Percentiles rank a stretch among this genome's conserved stretches.
These are phyloP conservation scores for Penicillium sp. DNA, from an alignment of 2,329 filamentous ascomycete species.

Conservation along the genomic window DNA sequence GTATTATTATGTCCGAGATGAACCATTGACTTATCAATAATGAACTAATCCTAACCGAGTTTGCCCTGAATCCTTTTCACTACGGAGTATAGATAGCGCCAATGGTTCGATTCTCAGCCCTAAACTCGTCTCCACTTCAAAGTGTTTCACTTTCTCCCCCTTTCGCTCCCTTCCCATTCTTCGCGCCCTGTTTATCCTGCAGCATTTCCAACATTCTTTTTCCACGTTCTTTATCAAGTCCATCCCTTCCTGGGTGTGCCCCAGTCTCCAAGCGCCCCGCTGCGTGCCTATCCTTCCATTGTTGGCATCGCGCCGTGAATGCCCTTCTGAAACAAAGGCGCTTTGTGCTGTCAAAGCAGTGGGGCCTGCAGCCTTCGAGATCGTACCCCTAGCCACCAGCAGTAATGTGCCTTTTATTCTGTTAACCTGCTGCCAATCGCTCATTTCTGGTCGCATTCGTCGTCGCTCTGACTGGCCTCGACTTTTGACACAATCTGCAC, in stretches of 20 bases:
- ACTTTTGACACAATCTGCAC: neutral
- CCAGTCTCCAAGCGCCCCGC: conserved; percentile 7
- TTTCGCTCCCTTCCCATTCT: conserved; percentile 8
- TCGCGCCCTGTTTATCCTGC: neutral
- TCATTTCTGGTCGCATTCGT: conserved; percentile 5
- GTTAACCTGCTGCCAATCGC: conserved; percentile 15
- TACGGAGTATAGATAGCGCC: too few species aligned
- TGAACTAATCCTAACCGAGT: too few species aligned
- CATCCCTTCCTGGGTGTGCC: conserved; percentile 20
- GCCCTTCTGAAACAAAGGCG: conserved; percentile 9
- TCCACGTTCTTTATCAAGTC: conserved; percentile 10
- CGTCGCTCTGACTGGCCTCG: conserved; percentile 1
- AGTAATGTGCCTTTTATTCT: conserved; percentile 17
- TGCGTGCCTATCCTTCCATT: conserved; percentile 7
- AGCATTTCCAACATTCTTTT: conserved; percentile 14
- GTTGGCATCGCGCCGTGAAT: conserved; percentile 9
- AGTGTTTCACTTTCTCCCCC: too few species aligned
- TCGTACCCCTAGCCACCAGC: conserved; percentile 7
- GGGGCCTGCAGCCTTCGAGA: conserved; percentile 3
- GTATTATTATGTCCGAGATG: too few species aligned
- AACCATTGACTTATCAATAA: too few species aligned
- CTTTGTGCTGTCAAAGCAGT: conserved; percentile 2
- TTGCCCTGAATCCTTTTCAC: too few species aligned
- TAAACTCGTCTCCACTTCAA: too few species aligned
- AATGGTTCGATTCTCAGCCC: too few species aligned